Conservation (phyloP, 2,329 filamentous ascomycete species). For the Endoconidiophora polonica region DNA sequence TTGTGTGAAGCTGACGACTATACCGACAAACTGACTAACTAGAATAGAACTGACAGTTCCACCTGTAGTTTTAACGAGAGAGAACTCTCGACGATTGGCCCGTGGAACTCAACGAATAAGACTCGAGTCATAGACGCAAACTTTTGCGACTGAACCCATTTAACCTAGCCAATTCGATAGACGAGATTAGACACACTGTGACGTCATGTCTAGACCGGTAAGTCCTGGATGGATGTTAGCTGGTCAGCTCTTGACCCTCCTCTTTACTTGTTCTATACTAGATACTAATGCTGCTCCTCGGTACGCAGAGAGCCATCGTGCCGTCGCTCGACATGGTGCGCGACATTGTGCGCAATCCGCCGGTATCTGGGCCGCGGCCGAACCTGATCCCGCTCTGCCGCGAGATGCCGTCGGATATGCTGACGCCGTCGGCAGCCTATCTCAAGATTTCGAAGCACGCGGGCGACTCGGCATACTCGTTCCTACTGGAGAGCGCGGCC, state of each 20-base stretch:
- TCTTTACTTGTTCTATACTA: background rate
- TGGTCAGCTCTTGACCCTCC: background rate
- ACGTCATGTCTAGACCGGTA: conserved; percentile 19
- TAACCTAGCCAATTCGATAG: no score
- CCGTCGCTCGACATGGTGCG: conserved; percentile 31
- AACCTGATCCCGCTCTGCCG: conserved; percentile 73
- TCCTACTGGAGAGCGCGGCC: conserved; percentile 89
- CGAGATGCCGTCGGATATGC: conserved; percentile 76
- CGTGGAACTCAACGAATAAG: no score
- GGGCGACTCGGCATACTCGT: conserved; percentile 55
- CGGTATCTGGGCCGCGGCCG: conserved; percentile 22
- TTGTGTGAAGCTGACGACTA: no score
- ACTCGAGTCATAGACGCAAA: no score
- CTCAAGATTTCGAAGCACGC: conserved; percentile 71
- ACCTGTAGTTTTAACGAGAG: no score
- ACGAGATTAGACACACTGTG: background rate
- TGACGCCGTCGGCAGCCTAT: conserved; percentile 91
- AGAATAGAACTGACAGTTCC: no score
- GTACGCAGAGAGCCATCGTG: conserved; percentile 25
- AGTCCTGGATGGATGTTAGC: conserved; percentile 9
- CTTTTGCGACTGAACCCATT: no score
- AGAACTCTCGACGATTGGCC: no score
- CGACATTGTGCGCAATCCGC: conserved; percentile 25
- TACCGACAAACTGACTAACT: no score
- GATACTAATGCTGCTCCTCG: background rate